Conservation (phyloP, 2,329 filamentous ascomycete species). For the Endocalyx cinctus region DNA sequence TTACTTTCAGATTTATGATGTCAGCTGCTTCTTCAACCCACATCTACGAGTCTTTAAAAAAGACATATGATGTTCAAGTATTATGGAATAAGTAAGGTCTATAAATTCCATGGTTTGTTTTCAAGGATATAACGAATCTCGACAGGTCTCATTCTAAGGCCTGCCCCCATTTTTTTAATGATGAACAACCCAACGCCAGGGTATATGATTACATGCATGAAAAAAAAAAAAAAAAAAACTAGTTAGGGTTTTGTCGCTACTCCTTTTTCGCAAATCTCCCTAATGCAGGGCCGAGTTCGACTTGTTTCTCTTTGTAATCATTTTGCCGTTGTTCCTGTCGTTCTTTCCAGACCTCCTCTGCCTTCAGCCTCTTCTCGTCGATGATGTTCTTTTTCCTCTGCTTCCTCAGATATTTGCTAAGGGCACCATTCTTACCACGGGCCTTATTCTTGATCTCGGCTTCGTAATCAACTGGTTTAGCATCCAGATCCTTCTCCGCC, state of each 20-base stretch:
- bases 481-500: conserved; percentile 75
- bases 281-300: conserved; percentile 79
- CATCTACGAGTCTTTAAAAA: too few species aligned
- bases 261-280: conserved; percentile 77
- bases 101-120: too few species aligned
- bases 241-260: conserved; percentile 30
- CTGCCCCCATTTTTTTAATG: too few species aligned
- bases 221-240: too few species aligned
- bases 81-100: too few species aligned
- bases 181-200: too few species aligned
- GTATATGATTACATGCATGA: too few species aligned
- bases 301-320: conserved; percentile 58
- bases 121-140: too few species aligned
- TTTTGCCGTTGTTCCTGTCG: conserved; percentile 63
- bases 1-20: too few species aligned
- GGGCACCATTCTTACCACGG: conserved; percentile 81
- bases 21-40: too few species aligned
- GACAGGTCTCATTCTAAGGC: too few species aligned
- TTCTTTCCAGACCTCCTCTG: conserved; percentile 76
- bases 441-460: conserved; percentile 70
- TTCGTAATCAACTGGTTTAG: conserved; percentile 52
- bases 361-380: conserved; percentile 85
- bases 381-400: conserved; percentile 90
- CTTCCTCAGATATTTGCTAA: conserved; percentile 87
- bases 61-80: too few species aligned